Evolutionary conservation across 192 early-diverging fungal genomes (phyloP).

Genomic region (Dissophora globulifera): DNA sequence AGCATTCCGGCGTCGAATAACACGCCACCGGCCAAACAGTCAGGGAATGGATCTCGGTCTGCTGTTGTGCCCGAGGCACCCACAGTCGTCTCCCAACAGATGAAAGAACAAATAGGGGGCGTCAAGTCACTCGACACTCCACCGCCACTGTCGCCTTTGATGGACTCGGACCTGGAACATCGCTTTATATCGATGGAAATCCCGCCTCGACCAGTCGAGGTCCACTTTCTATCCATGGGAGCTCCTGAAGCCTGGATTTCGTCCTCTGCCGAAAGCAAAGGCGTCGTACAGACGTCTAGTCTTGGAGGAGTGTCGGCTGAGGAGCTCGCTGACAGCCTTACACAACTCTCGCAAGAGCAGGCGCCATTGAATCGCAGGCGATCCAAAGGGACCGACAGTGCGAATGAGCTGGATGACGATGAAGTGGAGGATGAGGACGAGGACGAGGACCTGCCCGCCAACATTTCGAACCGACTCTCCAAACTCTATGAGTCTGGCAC

Average conservation of each 20-base stretch:
- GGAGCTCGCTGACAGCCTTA: slow-evolving; percentile 13
- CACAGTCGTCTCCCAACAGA: background rate
- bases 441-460: slow-evolving; percentile 28
- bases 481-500: slow-evolving; percentile 39
- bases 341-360: background rate
- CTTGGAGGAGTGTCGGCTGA: slow-evolving; percentile 7
- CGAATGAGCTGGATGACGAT: slow-evolving; percentile 13
- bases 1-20: slow-evolving; percentile 1
- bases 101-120: background rate
- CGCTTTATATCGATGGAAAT: background rate
- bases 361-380: slow-evolving; percentile 1
- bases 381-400: background rate
- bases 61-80: slow-evolving; percentile 18
- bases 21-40: background rate
- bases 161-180: slow-evolving; percentile 18
- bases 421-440: slow-evolving; percentile 38
- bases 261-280: background rate
- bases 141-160: slow-evolving; percentile 31
- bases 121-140: slow-evolving; percentile 35
- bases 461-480: slow-evolving; percentile 34
- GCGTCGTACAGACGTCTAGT: background rate
- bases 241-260: slow-evolving; percentile 31
- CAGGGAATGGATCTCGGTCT: background rate
- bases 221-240: background rate
- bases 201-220: background rate